Base-by-base conservation (phyloP, 768 basidiomycete genomes). In the Phaeotremella fagi region DNA sequence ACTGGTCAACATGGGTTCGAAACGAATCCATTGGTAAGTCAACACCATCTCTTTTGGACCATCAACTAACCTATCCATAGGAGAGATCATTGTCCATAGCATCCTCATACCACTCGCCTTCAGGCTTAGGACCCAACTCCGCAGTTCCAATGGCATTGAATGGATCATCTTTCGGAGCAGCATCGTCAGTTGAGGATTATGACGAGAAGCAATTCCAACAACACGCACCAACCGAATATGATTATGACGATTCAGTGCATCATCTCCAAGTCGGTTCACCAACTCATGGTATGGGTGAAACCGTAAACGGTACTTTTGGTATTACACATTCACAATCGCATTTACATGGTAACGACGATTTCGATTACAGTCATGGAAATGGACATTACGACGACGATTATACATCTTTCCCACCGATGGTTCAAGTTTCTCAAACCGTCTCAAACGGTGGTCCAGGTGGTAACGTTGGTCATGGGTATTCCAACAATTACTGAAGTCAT, bases 1-100 rank as follows among this genome's bases (percentile, higher is more conserved):
- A 74, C 72, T 6, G 72, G 72, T 16, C 57, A 71, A 45, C 70
- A 74, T 44, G 72, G 72, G 2, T 62, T 74, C 46, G 70, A 71
- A 52, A 74, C 72, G 12, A 68, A 61, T 46, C 60, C 67, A n/a
- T 44, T 73, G 24, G 68, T 70, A 33, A 51, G 65, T 61, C 31
- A 7, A 33, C 9, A 33, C 31, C 31, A 33, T 7, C 16, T 33
- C 31, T 33, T n/a, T 16, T 7, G 31, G 7, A 33, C 16, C 9
- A 7, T 35, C 11, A 31, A 7, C 16, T 28, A n/a, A 26, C 45
- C n/a, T 31, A 22, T 6, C 15, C 20, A 9, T 25, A 63, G 49
- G 60, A 64, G 42, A 51, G 66, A 18, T 60, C 66, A n/a, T 26
- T 68, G 3, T 68, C 66, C 52, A 68, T 62, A 36, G 64, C 66